phyloP scores from a whole-genome alignment of 2,329 filamentous ascomycete species.

The Nigrograna mackinnonii region DNA sequence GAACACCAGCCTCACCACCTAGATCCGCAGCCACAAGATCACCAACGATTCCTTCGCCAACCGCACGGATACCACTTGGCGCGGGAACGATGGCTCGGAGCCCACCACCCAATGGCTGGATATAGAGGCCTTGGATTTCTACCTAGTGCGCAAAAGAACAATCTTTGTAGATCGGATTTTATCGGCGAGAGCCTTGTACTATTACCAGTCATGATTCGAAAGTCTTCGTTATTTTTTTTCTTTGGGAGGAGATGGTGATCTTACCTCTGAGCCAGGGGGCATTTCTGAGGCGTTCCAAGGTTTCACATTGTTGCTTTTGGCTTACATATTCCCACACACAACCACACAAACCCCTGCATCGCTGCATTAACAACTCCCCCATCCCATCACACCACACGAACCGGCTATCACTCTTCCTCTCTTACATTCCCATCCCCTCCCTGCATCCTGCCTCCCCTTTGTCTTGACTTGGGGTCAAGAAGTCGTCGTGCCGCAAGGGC shows the following conservation, averaged over 20 bases:
- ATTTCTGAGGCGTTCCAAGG: conserved; percentile 17
- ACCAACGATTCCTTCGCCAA: conserved; percentile 25
- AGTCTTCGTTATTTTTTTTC: neutral
- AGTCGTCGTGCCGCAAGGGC: too few species aligned
- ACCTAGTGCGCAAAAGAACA: conserved; percentile 2
- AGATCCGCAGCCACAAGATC: conserved; percentile 2
- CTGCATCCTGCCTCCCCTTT: too few species aligned
- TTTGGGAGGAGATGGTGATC: too few species aligned
- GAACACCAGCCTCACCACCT: conserved; percentile 1
- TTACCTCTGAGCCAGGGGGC: conserved; percentile 1
- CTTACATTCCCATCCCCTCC: too few species aligned
- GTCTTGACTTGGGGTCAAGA: too few species aligned
- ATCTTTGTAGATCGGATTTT: conserved; percentile 19
- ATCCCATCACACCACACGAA: too few species aligned
- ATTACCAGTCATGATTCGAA: conserved; percentile 10
- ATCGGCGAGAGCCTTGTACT: conserved; percentile 23
- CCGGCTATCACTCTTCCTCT: too few species aligned
- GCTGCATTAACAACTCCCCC: too few species aligned
- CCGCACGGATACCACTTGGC: conserved; percentile 35
- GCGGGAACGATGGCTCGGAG: conserved; percentile 41
- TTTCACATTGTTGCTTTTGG: too few species aligned
- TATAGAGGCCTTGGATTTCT: conserved; percentile 18
- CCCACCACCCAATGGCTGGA: conserved; percentile 38
- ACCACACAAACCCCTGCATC: too few species aligned
- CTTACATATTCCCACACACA: too few species aligned